These are phyloP conservation scores for Coemansia asiatica DNA, from an alignment of 192 early-diverging fungal species.

Conservation along the genomic window DNA sequence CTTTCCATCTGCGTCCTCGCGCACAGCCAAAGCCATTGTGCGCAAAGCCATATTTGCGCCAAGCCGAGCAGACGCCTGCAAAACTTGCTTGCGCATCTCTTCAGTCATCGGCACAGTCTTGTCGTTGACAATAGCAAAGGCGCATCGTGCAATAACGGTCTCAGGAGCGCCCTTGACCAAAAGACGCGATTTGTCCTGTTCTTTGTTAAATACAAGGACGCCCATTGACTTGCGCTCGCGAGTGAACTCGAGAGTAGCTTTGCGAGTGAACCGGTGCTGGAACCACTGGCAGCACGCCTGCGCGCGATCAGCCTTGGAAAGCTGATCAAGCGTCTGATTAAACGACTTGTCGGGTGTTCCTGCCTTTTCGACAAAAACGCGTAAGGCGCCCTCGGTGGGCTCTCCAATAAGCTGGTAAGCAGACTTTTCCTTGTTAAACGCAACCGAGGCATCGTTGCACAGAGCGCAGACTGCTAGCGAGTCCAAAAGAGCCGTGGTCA, in stretches of 20 bases:
- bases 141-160: slow-evolving; percentile 85
- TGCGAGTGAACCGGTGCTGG: slow-evolving; percentile 60
- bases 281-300: slow-evolving; percentile 76
- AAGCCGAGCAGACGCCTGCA: slow-evolving; percentile 69
- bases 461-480: slow-evolving; percentile 65
- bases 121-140: slow-evolving; percentile 38
- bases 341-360: slow-evolving; percentile 70
- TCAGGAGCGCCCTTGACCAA: slow-evolving; percentile 97
- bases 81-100: slow-evolving; percentile 60
- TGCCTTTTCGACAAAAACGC: slow-evolving; percentile 91
- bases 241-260: slow-evolving; percentile 85
- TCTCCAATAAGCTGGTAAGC: slow-evolving; percentile 84
- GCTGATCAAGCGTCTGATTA: slow-evolving; percentile 59
- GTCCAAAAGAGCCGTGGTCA: slow-evolving; percentile 60
- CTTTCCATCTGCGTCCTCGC: slow-evolving; percentile 58
- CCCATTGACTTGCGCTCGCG: slow-evolving; percentile 99
- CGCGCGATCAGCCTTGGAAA: slow-evolving; percentile 60
- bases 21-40: slow-evolving; percentile 86
- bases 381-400: slow-evolving; percentile 97
- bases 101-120: slow-evolving; percentile 64
- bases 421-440: slow-evolving; percentile 71
- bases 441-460: slow-evolving; percentile 89
- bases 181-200: slow-evolving; percentile 37
- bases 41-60: slow-evolving; percentile 78
- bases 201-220: slow-evolving; percentile 64